Evolutionary conservation across 192 early-diverging fungal species (phyloP), one percentile per base, ranked within the genome.

Genomic region (Linnemannia elongata): DNA sequence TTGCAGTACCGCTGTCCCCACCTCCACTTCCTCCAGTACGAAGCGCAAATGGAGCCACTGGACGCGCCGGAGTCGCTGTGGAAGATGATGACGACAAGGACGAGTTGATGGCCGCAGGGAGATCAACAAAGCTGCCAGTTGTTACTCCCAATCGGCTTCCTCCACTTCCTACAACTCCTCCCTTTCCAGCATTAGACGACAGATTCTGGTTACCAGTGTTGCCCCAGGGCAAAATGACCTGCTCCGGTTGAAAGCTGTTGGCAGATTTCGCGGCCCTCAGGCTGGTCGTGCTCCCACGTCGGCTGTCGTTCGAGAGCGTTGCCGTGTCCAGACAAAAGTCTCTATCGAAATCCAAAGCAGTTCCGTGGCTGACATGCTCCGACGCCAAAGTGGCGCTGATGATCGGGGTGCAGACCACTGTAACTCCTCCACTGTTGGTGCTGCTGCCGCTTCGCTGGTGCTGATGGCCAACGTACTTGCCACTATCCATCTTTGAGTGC

Each of bases 401-500:
- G 13, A 66, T 66, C 10, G 60, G 60, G 60, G n/a, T 66, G 4
- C 30, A 33, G 60, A 66, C 35, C n/a, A 12, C 60, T 3, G 60
- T 66, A 10, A 15, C 30, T 66, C 60, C 60, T 66, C 33, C 73
- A 69, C 81, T 77, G 39, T 39, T 57, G 18, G n/a, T 82, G 44
- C 70, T 70, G 36, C 44, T 17, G 35, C 54, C 66, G 38, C 38
- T 36, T 41, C 63, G 39, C 27, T n/a, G 41, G 24, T 24, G 17
- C 63, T 75, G 60, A 35, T 75, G 75, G 24, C 68, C 60, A 30
- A 81, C 41, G 41, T 78, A 87, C 68, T 87, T 87, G 55, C 85
- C 79, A 69, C 85, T 87, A 54, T 87, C 85, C 60, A 78, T 72
- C 69, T 87, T 87, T 38, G 52, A 57, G 70, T 87, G 80, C 8